These are phyloP conservation scores for Elasticomyces elasticus DNA, from an alignment of 495 filamentous ascomycete genomes.

Conservation along the genomic window DNA sequence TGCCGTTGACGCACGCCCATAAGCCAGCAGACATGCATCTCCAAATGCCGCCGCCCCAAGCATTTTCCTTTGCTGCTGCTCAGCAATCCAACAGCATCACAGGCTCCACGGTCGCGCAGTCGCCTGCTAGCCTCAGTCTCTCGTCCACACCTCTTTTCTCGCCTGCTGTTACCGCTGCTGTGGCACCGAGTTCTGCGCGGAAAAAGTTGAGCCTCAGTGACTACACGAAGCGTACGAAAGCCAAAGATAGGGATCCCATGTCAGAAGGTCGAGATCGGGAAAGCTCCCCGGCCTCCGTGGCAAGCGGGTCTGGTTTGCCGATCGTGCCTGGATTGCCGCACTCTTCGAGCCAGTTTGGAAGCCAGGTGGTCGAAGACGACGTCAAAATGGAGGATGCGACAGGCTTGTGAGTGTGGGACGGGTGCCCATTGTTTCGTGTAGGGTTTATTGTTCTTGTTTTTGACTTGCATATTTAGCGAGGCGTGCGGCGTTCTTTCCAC, in stretches of 20 bases:
- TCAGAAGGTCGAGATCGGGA: slow-evolving; percentile 4
- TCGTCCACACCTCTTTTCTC: slow-evolving; percentile 30
- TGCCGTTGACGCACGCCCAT: neutral
- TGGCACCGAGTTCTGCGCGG: slow-evolving; percentile 50
- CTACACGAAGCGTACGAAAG: slow-evolving; percentile 48
- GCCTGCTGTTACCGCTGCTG: slow-evolving; percentile 33
- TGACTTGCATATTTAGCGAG: slow-evolving; percentile 9
- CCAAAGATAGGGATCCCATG: slow-evolving; percentile 2
- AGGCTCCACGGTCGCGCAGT: slow-evolving; percentile 36
- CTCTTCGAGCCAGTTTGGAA: neutral
- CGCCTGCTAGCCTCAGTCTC: slow-evolving; percentile 41
- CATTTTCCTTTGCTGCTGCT: slow-evolving; percentile 12
- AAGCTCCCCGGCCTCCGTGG: slow-evolving; percentile 18
- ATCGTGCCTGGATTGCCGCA: slow-evolving; percentile 10
- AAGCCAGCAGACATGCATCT: slow-evolving; percentile 14
- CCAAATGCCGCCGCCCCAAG: slow-evolving; percentile 15
- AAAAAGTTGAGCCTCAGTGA: slow-evolving; percentile 70
- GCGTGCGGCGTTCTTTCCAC: slow-evolving; percentile 8
- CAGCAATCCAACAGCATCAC: slow-evolving; percentile 23
- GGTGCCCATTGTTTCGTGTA: neutral
- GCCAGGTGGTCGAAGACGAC: slow-evolving; percentile 2
- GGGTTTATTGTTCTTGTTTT: neutral
- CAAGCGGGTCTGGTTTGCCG: slow-evolving; percentile 7
- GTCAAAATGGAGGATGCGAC: slow-evolving; percentile 6
- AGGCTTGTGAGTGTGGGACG: neutral